These are phyloP conservation scores for Amanita brunnescens DNA, from an alignment of 768 basidiomycete genomes.

Conservation along the genomic window DNA sequence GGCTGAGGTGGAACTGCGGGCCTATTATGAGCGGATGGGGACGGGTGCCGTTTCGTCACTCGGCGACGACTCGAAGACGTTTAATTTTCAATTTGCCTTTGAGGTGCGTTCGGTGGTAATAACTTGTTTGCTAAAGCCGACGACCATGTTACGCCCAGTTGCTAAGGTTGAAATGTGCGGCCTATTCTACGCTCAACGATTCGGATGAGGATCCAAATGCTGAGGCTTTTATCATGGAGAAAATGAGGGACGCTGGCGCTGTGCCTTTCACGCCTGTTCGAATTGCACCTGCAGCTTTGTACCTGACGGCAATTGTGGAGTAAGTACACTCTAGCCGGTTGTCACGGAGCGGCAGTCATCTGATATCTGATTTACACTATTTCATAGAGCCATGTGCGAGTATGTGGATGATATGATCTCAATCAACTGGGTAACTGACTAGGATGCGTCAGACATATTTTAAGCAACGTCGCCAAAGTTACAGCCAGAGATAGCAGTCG, in stretches of 20 bases:
- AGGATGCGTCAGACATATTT: slow-evolving; percentile 54
- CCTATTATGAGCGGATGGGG: slow-evolving; percentile 75
- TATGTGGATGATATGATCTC: slow-evolving; percentile 26
- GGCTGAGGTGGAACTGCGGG: slow-evolving; percentile 86
- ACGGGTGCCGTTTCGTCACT: slow-evolving; percentile 20
- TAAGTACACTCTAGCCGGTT: slow-evolving; percentile 34
- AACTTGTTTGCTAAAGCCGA: neutral
- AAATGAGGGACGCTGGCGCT: slow-evolving; percentile 44
- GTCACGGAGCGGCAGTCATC: slow-evolving; percentile 14
- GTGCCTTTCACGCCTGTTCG: slow-evolving; percentile 45
- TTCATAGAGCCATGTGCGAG: slow-evolving; percentile 76
- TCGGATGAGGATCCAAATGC: slow-evolving; percentile 65
- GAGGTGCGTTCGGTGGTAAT: slow-evolving; percentile 41
- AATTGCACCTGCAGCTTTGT: slow-evolving; percentile 76
- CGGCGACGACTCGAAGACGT: slow-evolving; percentile 48
- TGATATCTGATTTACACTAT: slow-evolving; percentile 13
- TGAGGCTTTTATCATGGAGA: slow-evolving; percentile 54
- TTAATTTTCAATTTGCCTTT: slow-evolving; percentile 66
- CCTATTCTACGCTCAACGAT: slow-evolving; percentile 80
- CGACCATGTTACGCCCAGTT: slow-evolving; percentile 32
- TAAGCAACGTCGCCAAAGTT: slow-evolving; percentile 78
- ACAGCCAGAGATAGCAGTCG: slow-evolving; percentile 80
- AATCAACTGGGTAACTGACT: slow-evolving; percentile 4
- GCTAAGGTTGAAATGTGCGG: slow-evolving; percentile 78
- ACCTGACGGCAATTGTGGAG: slow-evolving; percentile 91